Base-by-base conservation (phyloP, 2,329 filamentous ascomycete species). In the Cladosporium cucumerinum region DNA sequence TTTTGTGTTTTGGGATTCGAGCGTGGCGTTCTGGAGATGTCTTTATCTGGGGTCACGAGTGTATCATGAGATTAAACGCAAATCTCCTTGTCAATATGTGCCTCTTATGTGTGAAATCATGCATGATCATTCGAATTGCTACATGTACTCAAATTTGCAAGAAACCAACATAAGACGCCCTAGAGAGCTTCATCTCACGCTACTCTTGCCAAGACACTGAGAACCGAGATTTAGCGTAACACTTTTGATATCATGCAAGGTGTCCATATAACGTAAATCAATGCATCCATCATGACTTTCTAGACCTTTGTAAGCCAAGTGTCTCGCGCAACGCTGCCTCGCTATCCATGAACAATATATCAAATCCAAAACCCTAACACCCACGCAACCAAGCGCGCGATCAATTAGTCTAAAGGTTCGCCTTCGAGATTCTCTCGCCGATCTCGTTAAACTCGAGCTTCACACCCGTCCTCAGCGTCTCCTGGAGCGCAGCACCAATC, bases 401-500 rank as follows among this genome's bases (percentile, higher is more conserved):
- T 46, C 8, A 11, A 46, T 12, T 12, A 7, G n/a, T 46, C 39
- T 46, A 62, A 34, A 62, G 34, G 23, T 43, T 62, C 23, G 60
- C 25, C 60, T 43, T 62, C 32, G 32, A 25, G 52, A 72, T 57
- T 34, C 66, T 66, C 34, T 67, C 66, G 48, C 69, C 69, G 25
- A 65, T 43, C 63, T 74, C 67, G 61, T 78, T 73, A 61, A 77
- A 78, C 60, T 78, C 80, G 34, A 88, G 84, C 76, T 85, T 86
- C 73, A 81, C 78, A 8, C 82, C 84, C 0, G 78, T 80, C 58
- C 83, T 80, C 74, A 88, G 74, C 16, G 80, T 79, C 72, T 87
- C 84, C 72, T 88, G 85, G 67, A 88, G 73, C 5, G 84, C 85
- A 57, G 72, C 68, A 1, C 75, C 77, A 66, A 81, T 80, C 66